These are phyloP conservation scores for Neurospora africana DNA, from an alignment of 495 filamentous ascomycete genomes.

Conservation along the genomic window DNA sequence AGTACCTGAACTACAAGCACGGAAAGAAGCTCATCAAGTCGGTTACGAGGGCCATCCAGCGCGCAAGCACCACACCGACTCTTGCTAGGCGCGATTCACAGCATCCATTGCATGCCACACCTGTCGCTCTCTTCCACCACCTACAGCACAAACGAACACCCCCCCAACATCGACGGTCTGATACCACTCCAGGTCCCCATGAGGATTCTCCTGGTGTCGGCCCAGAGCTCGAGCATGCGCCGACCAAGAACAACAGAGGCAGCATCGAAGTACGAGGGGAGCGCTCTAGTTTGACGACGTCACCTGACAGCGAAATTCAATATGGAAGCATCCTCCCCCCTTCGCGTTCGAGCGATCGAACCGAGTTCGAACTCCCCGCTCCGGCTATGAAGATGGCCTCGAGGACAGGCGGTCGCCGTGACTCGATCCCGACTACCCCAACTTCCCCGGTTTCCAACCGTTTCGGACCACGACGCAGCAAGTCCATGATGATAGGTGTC, in stretches of 20 bases:
- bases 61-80: slow-evolving; percentile 46
- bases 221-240: neutral
- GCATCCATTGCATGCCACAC: slow-evolving; percentile 13
- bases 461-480: slow-evolving; percentile 12
- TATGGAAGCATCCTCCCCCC: slow-evolving; percentile 73
- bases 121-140: slow-evolving; percentile 7
- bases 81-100: slow-evolving; percentile 12
- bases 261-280: slow-evolving; percentile 13
- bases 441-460: slow-evolving; percentile 8
- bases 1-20: slow-evolving; percentile 88
- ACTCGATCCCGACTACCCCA: neutral
- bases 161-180: neutral
- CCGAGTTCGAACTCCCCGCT: slow-evolving; percentile 55
- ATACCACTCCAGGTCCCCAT: neutral
- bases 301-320: slow-evolving; percentile 24
- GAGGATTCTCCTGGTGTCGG: neutral
- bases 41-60: slow-evolving; percentile 57
- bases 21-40: slow-evolving; percentile 88
- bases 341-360: slow-evolving; percentile 33
- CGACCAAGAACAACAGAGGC: neutral
- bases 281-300: slow-evolving; percentile 23
- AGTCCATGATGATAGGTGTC: slow-evolving; percentile 12
- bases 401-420: slow-evolving; percentile 17
- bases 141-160: neutral
- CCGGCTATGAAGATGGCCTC: slow-evolving; percentile 56